Evolutionary conservation across 1,284 basidiomycete species (phyloP), one percentile per base, ranked within the genome.

Genomic region (Cronartium quercuum): DNA sequence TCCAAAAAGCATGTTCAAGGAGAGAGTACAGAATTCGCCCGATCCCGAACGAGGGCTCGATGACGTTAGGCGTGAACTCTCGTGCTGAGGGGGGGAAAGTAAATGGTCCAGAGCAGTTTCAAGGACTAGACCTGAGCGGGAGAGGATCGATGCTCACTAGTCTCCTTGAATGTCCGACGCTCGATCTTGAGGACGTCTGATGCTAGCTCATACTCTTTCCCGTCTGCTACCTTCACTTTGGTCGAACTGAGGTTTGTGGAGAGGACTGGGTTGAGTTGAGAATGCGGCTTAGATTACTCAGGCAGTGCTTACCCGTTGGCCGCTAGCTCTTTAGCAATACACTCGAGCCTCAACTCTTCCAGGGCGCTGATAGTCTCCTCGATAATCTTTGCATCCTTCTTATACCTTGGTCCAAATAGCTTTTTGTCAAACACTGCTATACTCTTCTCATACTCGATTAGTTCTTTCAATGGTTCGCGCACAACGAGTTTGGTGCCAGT

Each of bases 41-140:
- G 79, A 98, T 89, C 79, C 96, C 95, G 83, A 98, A 98, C 21
- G 96, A 99, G 37, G 95, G 95, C 83, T 98, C 95, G 81, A 98
- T 96, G 82, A 99, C 95, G 83, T 98, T 98, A 63, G 95, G 95
- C 64, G 89, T 92, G 83, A 88, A 98, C 83, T 97, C 94, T 79
- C 95, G 91, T 77, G 93, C 93, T 92, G 80, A 66, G 24, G 55
- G 24, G 41, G 18, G 65, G 37, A 55, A 58, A 3, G 3, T 51
- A 12, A 63, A 18, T 7, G 40, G 1, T 6, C 9, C 15, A 4
- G 13, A 34, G 40, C 63, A 37, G 3, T 4, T 15, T 34, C 9
- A 24, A 76, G 70, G 76, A 63, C 38, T 37, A 60, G 9, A 57
- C 38, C 63, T n/a, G 44, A 61, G 37, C 51, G 55, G 61, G 13